Evolutionary conservation across 2,329 filamentous ascomycete species (phyloP).

Genomic region (Fusarium papillatum): DNA sequence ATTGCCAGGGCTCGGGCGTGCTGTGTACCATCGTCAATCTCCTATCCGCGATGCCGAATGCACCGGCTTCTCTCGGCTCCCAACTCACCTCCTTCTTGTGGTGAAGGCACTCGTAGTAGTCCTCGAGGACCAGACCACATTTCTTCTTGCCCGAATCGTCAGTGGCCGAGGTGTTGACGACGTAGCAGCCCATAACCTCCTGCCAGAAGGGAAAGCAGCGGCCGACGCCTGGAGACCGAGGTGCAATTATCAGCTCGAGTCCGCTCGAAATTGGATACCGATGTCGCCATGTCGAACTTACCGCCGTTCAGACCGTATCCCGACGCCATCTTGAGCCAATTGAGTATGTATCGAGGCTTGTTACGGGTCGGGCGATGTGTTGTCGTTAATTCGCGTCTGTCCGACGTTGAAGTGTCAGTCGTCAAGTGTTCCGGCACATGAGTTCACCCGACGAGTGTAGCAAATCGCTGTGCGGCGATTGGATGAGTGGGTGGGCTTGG

Average conservation of each 20-base stretch:
- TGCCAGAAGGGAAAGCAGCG: conserved; percentile 99
- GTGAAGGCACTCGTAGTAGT: conserved; percentile 99
- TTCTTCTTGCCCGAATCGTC: conserved; percentile 88
- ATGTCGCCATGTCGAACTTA: conserved; percentile 57
- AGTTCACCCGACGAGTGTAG: conserved; percentile 45
- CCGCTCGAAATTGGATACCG: background rate
- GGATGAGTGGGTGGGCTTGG: conserved; percentile 18
- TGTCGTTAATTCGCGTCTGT: conserved; percentile 41
- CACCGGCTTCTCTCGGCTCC: background rate
- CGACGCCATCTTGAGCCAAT: conserved; percentile 75
- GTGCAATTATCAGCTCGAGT: conserved; percentile 40
- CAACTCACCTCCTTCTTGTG: conserved; percentile 95
- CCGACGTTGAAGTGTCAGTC: conserved; percentile 39
- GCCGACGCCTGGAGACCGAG: conserved; percentile 62
- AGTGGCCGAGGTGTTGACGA: conserved; percentile 88
- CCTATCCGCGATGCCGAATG: background rate
- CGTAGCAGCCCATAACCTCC: conserved; percentile 98
- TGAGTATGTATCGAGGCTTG: conserved; percentile 44
- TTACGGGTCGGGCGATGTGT: conserved; percentile 36
- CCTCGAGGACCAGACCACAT: conserved; percentile 87
- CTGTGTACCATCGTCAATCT: conserved; percentile 60
- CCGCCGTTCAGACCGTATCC: conserved; percentile 87
- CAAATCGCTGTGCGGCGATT: conserved; percentile 42
- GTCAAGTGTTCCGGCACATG: conserved; percentile 35
- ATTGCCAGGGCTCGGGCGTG: conserved; percentile 82